Conservation (phyloP, 352 stramenopile genomes). For the Phytophthora palmivora region DNA sequence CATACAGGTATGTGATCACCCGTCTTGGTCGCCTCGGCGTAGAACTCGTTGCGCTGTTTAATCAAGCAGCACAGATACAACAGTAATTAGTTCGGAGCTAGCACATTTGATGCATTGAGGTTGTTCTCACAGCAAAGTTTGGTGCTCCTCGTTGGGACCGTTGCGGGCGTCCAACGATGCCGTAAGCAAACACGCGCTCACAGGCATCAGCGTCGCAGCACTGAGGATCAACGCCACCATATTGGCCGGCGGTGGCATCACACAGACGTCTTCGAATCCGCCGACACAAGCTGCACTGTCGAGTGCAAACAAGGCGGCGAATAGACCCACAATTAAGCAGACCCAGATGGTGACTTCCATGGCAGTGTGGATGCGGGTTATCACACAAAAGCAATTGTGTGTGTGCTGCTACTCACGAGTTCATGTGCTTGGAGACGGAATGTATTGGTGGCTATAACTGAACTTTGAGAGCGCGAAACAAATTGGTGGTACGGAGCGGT, state of each 20-base stretch:
- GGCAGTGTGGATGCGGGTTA: not conserved
- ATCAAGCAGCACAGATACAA: too few species aligned
- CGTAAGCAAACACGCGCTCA: constrained; percentile 12
- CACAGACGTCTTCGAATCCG: constrained; percentile 4
- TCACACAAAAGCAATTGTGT: constrained; percentile 5
- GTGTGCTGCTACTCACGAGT: too few species aligned
- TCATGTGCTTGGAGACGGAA: constrained; percentile 1
- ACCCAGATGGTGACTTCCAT: constrained; percentile 16
- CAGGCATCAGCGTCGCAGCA: constrained; percentile 13
- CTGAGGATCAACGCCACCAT: constrained; percentile 26
- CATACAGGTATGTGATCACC: constrained; percentile 76
- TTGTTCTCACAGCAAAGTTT: constrained; percentile 14
- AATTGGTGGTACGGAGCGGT: constrained; percentile 18
- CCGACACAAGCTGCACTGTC: constrained; percentile 11
- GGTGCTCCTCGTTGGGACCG: not conserved
- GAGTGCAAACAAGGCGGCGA: constrained; percentile 5
- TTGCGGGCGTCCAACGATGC: constrained; percentile 15
- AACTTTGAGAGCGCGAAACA: not conserved
- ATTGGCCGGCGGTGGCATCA: constrained; percentile 15
- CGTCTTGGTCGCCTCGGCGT: constrained; percentile 40
- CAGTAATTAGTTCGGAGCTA: too few species aligned
- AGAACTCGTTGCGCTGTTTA: not conserved
- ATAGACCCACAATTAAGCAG: constrained; percentile 15
- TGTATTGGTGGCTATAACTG: constrained; percentile 4
- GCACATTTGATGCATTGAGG: too few species aligned